Base-by-base conservation (phyloP, 2,329 filamentous ascomycete genomes). In the Fusarium sp. region DNA sequence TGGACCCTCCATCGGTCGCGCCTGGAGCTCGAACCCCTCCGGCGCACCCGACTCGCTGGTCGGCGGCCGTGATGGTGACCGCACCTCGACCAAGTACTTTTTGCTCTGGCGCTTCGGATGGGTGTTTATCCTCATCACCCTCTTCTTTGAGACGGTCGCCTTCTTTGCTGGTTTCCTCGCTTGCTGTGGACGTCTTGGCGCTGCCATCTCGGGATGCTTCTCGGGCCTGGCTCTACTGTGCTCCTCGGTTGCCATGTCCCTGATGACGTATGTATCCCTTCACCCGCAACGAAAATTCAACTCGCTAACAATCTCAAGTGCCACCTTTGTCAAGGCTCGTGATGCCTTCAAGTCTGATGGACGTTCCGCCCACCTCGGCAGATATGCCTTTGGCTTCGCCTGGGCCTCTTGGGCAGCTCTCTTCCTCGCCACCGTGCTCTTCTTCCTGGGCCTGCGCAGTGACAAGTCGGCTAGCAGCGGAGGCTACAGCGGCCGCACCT, bases 71-170 rank as follows among this genome's bases (percentile, higher is more conserved):
- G 90, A 85, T 68, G 84, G 84, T 68, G 73, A 83, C 68, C 91
- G 89, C 4, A 92, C 90, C 7, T 88, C 87, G 71, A 81, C 72
- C 25, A 84, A 85, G 73, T 97, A 92, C 87, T 98, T 89, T 85
- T 94, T 95, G 84, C 88, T 97, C 80, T 97, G 95, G 85, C 91
- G 96, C 45, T 98, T 98, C 86, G 93, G 94, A 82, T 98, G 96
- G 90, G 94, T 95, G 40, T 97, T 98, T 84, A 94, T 94, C 85
- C 86, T 98, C 66, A 92, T 98, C 75, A 90, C 91, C 20, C 89
- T 98, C 40, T 91, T 98, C 87, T 97, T 97, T 82, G 90, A 90
- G 72, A 87, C 90, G 57, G 65, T 90, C 30, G 90, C 92, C 71
- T 90, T 95, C 80, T 89, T 95, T 82, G 84, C 88, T 12, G 90